Base-by-base conservation (phyloP, 2,329 filamentous ascomycete genomes). In the Stromatinia cepivora region DNA sequence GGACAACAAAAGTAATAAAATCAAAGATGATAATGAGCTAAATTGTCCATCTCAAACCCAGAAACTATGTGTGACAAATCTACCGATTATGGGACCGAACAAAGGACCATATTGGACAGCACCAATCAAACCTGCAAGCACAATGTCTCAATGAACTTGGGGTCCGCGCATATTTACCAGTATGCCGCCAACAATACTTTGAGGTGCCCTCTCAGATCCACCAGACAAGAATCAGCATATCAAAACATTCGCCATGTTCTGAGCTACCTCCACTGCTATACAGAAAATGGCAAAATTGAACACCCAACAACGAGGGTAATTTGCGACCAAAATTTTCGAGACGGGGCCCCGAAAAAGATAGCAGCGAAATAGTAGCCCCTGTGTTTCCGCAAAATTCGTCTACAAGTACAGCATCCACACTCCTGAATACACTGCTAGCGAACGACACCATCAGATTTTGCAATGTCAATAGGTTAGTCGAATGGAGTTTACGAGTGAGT, bases 101-200 rank as follows among this genome's bases (percentile, higher is more conserved):
- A 79, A 72, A 1, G 75, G 79, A 0, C 79, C 80, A 31, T 80
- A 69, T 8, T 80, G 76, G 1, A 79, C 77, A 0, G 77, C 78
- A 13, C 77, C 73, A 45, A 88, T 87, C 75, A 91, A 92, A 0
- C 85, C 85, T 0, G 88, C 86, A 78, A 91, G 87, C 1, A 88
- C 89, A 20, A 86, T 83, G 4, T 87, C 89, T 69, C 89, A 82
- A 74, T 87, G 79, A 1, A 85, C 83, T 0, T 0, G 88, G 82
- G 0, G 83, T 79, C 83, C 83, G 92, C 83, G 92, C 48, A 92
- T 80, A 78, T 92, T 90, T 34, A 85, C 87, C 11, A 92, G 75
- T 0, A 90, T 88, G 39, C 84, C 85, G 15, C 82, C 82, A 0
- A 84, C 79, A 62, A 87, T 82, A 0, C 82, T 81, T 3, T 86